Percentiles rank a stretch among this genome's conserved stretches.
phyloP scores from a whole-genome alignment of 257 asterid species.

The Solanum acaule region DNA sequence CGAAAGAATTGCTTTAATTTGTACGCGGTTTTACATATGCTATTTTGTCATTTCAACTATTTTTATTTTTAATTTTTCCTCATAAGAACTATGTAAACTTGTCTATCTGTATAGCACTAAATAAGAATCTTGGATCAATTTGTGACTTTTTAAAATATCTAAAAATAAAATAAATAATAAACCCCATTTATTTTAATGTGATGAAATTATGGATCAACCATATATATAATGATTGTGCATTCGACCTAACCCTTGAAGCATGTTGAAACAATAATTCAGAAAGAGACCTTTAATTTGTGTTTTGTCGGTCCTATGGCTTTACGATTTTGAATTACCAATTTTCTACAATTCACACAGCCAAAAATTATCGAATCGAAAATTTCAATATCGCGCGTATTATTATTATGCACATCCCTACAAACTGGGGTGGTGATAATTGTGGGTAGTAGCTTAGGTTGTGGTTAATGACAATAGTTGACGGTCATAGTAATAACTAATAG shows the following conservation, averaged over 20 bases:
- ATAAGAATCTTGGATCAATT: neutral
- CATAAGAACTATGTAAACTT: neutral
- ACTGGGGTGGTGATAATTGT: neutral
- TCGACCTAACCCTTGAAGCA: neutral
- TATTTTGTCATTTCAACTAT: neutral
- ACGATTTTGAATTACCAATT: neutral
- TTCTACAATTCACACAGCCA: neutral
- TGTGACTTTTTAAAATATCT: neutral
- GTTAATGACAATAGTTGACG: neutral
- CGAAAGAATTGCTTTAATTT: slow-evolving; percentile 2
- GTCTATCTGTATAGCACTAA: slow-evolving; percentile 4
- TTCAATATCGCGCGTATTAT: neutral
- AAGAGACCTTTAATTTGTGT: neutral
- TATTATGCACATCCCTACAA: neutral
- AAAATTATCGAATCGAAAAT: neutral
- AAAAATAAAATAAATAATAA: neutral
- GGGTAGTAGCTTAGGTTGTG: neutral
- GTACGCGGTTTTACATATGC: slow-evolving; percentile 21
- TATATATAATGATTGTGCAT: neutral
- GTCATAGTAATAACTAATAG: neutral
- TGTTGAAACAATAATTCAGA: neutral
- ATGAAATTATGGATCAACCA: neutral
- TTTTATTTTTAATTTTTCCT: neutral
- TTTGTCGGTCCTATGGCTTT: neutral
- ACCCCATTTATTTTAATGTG: neutral